Conservation (phyloP, 257 asterid species). For the Jaltomata sinuosa region DNA sequence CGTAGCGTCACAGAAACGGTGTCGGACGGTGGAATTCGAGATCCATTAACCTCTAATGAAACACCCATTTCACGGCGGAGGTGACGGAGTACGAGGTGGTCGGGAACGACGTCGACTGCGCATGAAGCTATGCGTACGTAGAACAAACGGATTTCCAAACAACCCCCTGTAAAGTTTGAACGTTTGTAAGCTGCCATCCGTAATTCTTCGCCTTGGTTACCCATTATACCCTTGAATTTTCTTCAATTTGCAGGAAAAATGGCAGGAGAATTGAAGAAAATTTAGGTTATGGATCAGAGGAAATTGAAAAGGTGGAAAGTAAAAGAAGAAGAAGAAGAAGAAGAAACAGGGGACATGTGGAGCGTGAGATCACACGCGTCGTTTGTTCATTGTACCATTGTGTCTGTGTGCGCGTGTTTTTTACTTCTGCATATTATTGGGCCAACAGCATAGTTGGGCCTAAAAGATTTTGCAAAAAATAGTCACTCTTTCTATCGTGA, state of each 20-base stretch:
- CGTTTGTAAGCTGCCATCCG: conserved; percentile 30
- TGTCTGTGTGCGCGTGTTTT: neutral
- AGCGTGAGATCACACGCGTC: neutral
- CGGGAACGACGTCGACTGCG: conserved; percentile 32
- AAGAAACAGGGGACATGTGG: neutral
- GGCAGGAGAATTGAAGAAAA: neutral
- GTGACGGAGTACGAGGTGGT: conserved; percentile 41
- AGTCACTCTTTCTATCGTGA: no score
- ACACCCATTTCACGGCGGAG: conserved; percentile 59
- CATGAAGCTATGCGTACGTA: conserved; percentile 52
- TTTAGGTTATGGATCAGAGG: neutral
- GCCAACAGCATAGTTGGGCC: neutral
- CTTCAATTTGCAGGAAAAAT: neutral
- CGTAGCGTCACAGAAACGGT: conserved; percentile 38
- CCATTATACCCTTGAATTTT: conserved; percentile 30
- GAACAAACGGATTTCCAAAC: conserved; percentile 54
- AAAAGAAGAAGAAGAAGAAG: neutral
- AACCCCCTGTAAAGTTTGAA: conserved; percentile 45
- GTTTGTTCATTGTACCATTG: neutral
- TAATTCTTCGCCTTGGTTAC: conserved; percentile 29
- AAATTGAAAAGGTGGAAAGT: neutral
- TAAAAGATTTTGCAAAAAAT: neutral
- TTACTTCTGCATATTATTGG: neutral
- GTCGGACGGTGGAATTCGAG: conserved; percentile 42
- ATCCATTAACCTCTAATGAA: conserved; percentile 46